Percentiles rank a stretch among this genome's conserved stretches.
phyloP scores from a whole-genome alignment of 257 asterid genomes.

The Rauvolfia tetraphylla region DNA sequence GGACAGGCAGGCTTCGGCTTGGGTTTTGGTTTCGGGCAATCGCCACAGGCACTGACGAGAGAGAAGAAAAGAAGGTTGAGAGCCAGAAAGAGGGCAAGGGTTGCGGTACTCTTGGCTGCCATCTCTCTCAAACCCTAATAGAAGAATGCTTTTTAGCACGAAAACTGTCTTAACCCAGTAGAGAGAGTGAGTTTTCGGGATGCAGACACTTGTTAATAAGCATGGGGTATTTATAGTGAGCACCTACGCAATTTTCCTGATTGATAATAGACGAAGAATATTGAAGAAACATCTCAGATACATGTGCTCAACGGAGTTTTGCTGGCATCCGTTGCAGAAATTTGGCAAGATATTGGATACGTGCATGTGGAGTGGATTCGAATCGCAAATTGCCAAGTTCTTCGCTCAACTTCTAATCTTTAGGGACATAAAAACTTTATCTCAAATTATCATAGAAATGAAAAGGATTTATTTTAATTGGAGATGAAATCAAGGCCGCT shows the following conservation, averaged over 20 bases:
- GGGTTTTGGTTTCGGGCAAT: constrained; percentile 18
- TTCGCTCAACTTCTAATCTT: no score
- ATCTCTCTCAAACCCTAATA: constrained; percentile 17
- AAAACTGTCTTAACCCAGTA: constrained; percentile 1
- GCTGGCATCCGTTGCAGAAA: no score
- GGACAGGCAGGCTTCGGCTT: background rate
- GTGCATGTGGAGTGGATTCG: no score
- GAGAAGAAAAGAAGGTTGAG: constrained; percentile 47
- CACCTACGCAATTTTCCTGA: constrained; percentile 23
- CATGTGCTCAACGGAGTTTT: no score
- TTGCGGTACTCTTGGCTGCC: constrained; percentile 34
- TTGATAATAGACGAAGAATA: constrained; percentile 21
- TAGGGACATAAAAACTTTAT: no score
- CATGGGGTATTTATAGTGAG: background rate
- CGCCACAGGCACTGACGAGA: constrained; percentile 44
- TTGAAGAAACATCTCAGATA: no score
- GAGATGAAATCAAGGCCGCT: no score
- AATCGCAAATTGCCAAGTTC: no score
- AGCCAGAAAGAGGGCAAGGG: constrained; percentile 39
- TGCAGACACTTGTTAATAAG: background rate
- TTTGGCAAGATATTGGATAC: no score
- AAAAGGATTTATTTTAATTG: no score
- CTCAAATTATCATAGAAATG: no score
- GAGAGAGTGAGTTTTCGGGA: background rate
- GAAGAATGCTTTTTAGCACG: background rate